Base-by-base conservation (phyloP, 805 yeast species). In the Limtongia smithiae region DNA sequence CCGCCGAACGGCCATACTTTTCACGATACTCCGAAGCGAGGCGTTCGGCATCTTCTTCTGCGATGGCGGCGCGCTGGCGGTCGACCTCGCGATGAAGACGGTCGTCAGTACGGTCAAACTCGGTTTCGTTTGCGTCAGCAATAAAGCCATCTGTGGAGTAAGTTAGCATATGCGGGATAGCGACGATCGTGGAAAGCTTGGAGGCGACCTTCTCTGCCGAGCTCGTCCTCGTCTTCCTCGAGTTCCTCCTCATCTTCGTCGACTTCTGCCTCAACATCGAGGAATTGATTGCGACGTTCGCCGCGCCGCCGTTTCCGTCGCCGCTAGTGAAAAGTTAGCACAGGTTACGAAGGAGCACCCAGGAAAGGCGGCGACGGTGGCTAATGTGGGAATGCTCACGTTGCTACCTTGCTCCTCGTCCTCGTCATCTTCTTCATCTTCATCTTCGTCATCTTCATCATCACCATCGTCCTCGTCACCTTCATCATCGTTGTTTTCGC, bases 241-340 rank as follows among this genome's bases (percentile, higher is more conserved):
- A 82, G 80, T 37, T 85, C 94, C 58, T 91, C 97, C 47, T 93
- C 97, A 59, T 93, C 97, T 54, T 91, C 97, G 67, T 91, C 95
- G 50, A 93, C 98, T 68, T 91, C 97, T 51, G 97, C 98, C 74
- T 93, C 97, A 46, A 93, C 95, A 85, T 93, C 98, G 70, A 93
- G 76, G 68, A 89, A 93, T 74, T 85, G 90, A 68, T 91, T 91
- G 51, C 85, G 75, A 41, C 62, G 69, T 66, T 65, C 75, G 66
- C 67, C 72, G 67, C 65, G 71, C 58, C 62, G 73, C 65, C 59
- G 60, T 44, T 68, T 66, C 36, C 67, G 52, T 9, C 65, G 57
- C 30, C 58, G 49, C 57, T 50, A 35, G 17, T 12, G 11, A 39
- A 40, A 34, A 24, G 39, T 30, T 24, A 41, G 32, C 2, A n/a